Base-by-base conservation (phyloP, 768 basidiomycete genomes). In the Tulasnella sp. region DNA sequence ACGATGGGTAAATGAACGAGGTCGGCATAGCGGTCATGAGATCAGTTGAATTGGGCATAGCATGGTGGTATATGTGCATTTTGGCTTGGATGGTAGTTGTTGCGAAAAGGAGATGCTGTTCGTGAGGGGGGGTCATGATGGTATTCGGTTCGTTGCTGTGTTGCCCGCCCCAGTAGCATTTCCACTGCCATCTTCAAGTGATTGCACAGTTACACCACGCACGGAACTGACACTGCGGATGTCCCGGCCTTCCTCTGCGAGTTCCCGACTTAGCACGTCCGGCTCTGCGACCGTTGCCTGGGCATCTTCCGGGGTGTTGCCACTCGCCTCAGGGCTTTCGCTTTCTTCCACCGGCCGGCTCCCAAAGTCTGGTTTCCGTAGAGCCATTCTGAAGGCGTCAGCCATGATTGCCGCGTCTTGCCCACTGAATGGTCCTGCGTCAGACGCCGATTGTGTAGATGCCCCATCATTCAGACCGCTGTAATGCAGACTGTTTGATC, bases 361-460 rank as follows among this genome's bases (percentile, higher is more conserved):
- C n/a, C 82, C 76, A 68, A 92, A 93, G 66, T 89, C 88, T 8
- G 91, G 90, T 67, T 90, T 90, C 67, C 90, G 77, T 65, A 94
- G 72, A 62, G 85, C 86, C 67, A 84, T 81, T 64, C 91, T 75
- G 71, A 93, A 94, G 5, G 91, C 91, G 71, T 89, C 83, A 37
- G 90, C 89, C 81, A 93, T 87, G 67, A 91, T 86, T 36, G 86
- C 87, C 52, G 91, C 91, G 69, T 94, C 90, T 19, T 84, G 82
- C 17, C 80, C 82, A 42, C 82, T 83, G 69, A 92, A 84, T 8
- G 81, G 83, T 9, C 78, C 85, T 40, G 79, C 72, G 53, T 82
- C 81, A 14, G 56, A 46, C 77, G 74, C 29, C 19, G 83, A 84
- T 45, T 81, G 78, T 6, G 80, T 81, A 45, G 86, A 88, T 46